phyloP scores from a whole-genome alignment of 139 green algal species.

The Prasinococcaceae sp. region DNA sequence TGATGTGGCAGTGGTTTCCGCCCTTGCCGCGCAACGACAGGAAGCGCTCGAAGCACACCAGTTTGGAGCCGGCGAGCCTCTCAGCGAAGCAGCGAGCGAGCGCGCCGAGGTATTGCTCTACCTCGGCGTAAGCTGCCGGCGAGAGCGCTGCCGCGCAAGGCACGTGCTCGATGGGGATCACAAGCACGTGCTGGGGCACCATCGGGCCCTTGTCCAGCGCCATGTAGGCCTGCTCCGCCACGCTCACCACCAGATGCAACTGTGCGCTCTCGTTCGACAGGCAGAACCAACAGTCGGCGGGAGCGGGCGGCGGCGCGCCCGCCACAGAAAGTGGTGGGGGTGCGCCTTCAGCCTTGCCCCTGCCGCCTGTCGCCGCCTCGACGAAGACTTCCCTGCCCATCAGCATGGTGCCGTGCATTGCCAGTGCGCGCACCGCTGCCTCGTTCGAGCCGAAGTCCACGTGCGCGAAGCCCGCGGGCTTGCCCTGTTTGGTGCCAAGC shows the following conservation, averaged over 20 bases:
- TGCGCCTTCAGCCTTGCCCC: not conserved
- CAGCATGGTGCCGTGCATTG: too few species aligned
- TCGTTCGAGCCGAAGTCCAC: too few species aligned
- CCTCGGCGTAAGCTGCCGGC: slow-evolving; percentile 27
- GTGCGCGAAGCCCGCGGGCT: too few species aligned
- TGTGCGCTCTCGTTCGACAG: slow-evolving; percentile 17
- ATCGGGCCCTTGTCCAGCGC: slow-evolving; percentile 20
- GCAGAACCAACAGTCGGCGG: slow-evolving; percentile 25
- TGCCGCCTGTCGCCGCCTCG: too few species aligned
- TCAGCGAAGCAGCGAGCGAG: too few species aligned
- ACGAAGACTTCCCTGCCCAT: too few species aligned
- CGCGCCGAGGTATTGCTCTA: too few species aligned
- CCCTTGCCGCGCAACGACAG: slow-evolving; percentile 33
- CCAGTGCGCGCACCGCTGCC: too few species aligned
- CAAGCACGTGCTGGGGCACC: slow-evolving; percentile 48
- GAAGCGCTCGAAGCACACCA: too few species aligned
- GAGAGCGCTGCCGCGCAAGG: slow-evolving; percentile 31
- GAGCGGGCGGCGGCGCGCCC: not conserved
- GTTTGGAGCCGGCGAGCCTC: too few species aligned
- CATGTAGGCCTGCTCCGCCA: slow-evolving; percentile 17
- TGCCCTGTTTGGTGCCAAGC: too few species aligned
- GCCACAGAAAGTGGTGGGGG: not conserved
- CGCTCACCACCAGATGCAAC: slow-evolving; percentile 12
- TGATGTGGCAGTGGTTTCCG: slow-evolving; percentile 83
- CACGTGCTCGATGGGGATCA: slow-evolving; percentile 83